Percentiles rank a stretch among this genome's conserved stretches.
Evolutionary conservation across 805 yeast species (phyloP).

Genomic region (Candida ulmi): DNA sequence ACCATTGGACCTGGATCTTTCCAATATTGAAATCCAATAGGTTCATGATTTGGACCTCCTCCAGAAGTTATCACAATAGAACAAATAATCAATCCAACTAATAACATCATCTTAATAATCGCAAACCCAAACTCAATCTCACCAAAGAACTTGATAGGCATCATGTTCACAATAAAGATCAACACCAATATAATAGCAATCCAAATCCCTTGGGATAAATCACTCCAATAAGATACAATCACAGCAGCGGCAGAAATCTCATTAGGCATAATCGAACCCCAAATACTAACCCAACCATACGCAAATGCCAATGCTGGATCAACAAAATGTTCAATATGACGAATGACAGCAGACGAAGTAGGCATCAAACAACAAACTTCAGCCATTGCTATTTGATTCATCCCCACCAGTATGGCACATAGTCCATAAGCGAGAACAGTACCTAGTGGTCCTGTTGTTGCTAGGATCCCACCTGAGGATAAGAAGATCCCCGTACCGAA

Average conservation of each 20-base stretch:
- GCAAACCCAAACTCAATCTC: constrained; percentile 53
- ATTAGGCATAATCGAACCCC: constrained; percentile 35
- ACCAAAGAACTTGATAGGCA: constrained; percentile 39
- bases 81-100: constrained; percentile 52
- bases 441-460: constrained; percentile 31
- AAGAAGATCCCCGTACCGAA: constrained; percentile 39
- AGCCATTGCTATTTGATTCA: constrained; percentile 35
- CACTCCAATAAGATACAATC: constrained; percentile 40
- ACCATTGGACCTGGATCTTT: constrained; percentile 25
- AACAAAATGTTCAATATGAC: constrained; percentile 32
- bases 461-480: constrained; percentile 34
- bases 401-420: constrained; percentile 32
- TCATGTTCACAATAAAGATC: constrained; percentile 29
- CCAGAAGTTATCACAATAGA: constrained; percentile 55
- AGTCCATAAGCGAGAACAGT: constrained; percentile 28
- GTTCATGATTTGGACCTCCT: constrained; percentile 45
- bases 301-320: constrained; percentile 44
- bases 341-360: constrained; percentile 29
- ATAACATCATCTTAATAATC: constrained; percentile 52
- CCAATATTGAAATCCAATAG: constrained; percentile 34
- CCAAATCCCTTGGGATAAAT: constrained; percentile 39
- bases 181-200: constrained; percentile 36
- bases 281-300: constrained; percentile 39
- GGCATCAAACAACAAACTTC: constrained; percentile 35
- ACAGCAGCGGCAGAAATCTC: constrained; percentile 45